Conservation (phyloP, 83 land plant genomes). For the Picea abies region DNA sequence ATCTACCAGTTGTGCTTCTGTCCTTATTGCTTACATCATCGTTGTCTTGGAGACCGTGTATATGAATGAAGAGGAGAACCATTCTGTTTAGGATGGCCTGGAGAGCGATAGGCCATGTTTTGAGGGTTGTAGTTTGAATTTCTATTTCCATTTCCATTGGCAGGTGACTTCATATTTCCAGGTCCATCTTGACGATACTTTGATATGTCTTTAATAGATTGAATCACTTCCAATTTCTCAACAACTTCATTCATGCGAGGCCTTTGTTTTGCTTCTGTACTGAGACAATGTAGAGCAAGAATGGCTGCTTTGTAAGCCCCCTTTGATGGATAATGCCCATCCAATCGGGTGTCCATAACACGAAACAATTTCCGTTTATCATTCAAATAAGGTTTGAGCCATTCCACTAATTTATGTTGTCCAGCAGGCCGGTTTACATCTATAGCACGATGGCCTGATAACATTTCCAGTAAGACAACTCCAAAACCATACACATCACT, state of each 20-base stretch:
- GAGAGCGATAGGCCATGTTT: constrained; percentile 2
- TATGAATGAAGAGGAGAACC: constrained; percentile 12
- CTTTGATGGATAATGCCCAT: constrained; percentile 35
- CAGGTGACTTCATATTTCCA: background rate
- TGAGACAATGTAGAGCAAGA: constrained; percentile 37
- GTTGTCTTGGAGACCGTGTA: constrained; percentile 12
- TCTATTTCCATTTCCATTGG: background rate
- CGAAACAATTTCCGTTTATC: constrained; percentile 25
- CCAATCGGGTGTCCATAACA: constrained; percentile 40
- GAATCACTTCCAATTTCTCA: constrained; percentile 34
- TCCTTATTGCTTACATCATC: background rate
- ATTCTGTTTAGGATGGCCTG: constrained; percentile 4
- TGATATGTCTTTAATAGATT: background rate
- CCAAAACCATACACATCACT: constrained; percentile 76
- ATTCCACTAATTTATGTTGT: constrained; percentile 39
- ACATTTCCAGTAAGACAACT: constrained; percentile 58
- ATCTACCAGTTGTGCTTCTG: too few species aligned
- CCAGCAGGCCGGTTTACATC: constrained; percentile 42
- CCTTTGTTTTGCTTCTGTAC: constrained; percentile 34
- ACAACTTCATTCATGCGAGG: constrained; percentile 56
- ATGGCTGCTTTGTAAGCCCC: constrained; percentile 40
- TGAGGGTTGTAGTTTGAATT: background rate
- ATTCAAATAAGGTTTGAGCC: constrained; percentile 27
- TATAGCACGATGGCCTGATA: constrained; percentile 37
- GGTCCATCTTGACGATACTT: constrained; percentile 3